phyloP scores from a whole-genome alignment of 2,329 filamentous ascomycete species.

The Neocucurbitaria cava region DNA sequence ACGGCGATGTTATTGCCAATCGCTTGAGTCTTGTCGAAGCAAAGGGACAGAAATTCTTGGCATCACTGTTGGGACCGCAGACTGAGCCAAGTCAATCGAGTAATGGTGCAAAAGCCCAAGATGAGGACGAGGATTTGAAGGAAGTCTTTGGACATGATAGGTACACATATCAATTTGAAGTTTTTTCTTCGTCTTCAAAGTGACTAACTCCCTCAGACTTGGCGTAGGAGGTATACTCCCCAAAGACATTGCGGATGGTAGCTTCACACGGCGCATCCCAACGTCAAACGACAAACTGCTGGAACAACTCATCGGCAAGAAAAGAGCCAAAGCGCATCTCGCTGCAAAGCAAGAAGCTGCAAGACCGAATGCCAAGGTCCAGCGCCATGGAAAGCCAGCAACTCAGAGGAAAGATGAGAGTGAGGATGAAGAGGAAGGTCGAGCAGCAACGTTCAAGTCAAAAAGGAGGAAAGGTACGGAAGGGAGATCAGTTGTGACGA shows the following conservation, averaged over 20 bases:
- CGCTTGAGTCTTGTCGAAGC: constrained; percentile 61
- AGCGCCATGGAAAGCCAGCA: constrained; percentile 27
- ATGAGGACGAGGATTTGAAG: constrained; percentile 61
- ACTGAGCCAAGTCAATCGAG: constrained; percentile 43
- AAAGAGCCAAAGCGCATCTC: constrained; percentile 46
- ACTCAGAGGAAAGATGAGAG: constrained; percentile 37
- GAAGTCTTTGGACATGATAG: constrained; percentile 62
- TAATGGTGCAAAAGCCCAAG: constrained; percentile 46
- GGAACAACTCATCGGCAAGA: constrained; percentile 53
- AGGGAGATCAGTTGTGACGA: constrained; percentile 11
- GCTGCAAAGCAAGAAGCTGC: constrained; percentile 32
- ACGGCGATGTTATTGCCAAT: constrained; percentile 64
- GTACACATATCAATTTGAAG: constrained; percentile 41
- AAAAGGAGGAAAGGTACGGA: constrained; percentile 36
- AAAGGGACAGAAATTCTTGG: constrained; percentile 60
- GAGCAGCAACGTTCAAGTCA: constrained; percentile 43
- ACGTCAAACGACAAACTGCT: constrained; percentile 53
- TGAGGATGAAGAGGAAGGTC: constrained; percentile 50
- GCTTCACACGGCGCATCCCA: constrained; percentile 43
- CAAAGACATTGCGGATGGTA: constrained; percentile 46
- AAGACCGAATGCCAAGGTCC: constrained; percentile 30
- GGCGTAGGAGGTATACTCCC: constrained; percentile 49
- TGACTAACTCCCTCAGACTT: constrained; percentile 35
- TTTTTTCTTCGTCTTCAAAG: not conserved
- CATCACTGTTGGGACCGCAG: constrained; percentile 63